Percentiles rank a stretch among this genome's conserved stretches.
These are phyloP conservation scores for Beta corolliflora DNA, from an alignment of 179 eudicot species.

Conservation along the genomic window DNA sequence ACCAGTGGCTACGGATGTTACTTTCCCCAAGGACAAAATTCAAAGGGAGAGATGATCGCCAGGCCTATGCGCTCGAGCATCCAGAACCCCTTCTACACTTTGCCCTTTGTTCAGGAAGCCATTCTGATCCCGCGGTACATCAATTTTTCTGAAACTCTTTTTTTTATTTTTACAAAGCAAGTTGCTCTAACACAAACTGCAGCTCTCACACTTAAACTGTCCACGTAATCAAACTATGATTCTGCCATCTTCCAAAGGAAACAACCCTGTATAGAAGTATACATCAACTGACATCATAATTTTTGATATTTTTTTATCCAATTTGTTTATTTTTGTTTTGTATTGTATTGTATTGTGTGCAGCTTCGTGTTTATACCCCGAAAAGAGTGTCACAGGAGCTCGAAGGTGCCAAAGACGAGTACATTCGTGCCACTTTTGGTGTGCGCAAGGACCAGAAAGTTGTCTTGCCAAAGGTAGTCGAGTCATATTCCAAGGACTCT, in stretches of 20 bases:
- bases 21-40: constrained; percentile 75
- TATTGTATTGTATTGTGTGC: constrained; percentile 1
- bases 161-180: not conserved
- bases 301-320: too few species aligned
- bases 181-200: not conserved
- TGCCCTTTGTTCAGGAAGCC: constrained; percentile 88
- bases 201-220: too few species aligned
- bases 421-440: constrained; percentile 79
- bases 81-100: constrained; percentile 91
- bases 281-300: too few species aligned
- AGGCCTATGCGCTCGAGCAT: constrained; percentile 72
- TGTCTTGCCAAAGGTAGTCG: constrained; percentile 72
- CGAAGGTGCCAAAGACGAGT: constrained; percentile 86
- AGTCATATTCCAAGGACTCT: constrained; percentile 76
- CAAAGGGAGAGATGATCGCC: constrained; percentile 64
- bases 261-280: not conserved
- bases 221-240: too few species aligned
- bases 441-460: constrained; percentile 74
- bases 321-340: not conserved
- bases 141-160: not conserved
- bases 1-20: constrained; percentile 84
- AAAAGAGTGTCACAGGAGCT: constrained; percentile 69
- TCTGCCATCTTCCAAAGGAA: not conserved
- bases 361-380: constrained; percentile 80
- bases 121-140: constrained; percentile 96